Base-by-base conservation (phyloP, 768 basidiomycete genomes). In the Tricholoma bakamatsutake region DNA sequence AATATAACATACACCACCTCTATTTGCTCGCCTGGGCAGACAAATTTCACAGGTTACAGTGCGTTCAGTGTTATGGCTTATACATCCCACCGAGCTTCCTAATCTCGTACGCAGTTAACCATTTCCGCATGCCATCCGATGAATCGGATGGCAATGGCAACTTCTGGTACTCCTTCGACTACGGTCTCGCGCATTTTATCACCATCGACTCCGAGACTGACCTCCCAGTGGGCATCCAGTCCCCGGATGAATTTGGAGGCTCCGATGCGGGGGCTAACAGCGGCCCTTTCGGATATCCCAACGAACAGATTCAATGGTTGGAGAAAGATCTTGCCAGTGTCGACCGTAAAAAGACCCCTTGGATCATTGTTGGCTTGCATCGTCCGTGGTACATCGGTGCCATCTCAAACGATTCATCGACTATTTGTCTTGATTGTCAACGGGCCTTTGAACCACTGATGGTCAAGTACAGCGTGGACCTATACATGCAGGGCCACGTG, bases 121-220 rank as follows among this genome's bases (percentile, higher is more conserved):
- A 35, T 13, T 35, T 61, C 56, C 58, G 58, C 27, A 64, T 64
- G 62, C 62, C 62, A 3, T 57, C 58, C 28, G 21, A 43, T 0
- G 56, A 62, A 37, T 64, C 62, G 2, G 54, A 46, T 9, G 62
- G 62, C 11, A 54, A 57, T 9, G 61, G 59, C 24, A 64, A 61
- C 37, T 64, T 64, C 57, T 64, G 62, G 62, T 64, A 60, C 47
- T 60, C 63, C 1, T 62, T 62, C 54, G 61, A 64, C 50, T 56
- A 64, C 21, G 61, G 63, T 8, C 60, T 64, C 59, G 59, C 58
- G 9, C 63, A 62, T 48, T 64, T 51, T 31, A 51, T 64, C 50
- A 61, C 62, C 31, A 34, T 64, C 24, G 59, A 62, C 50, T 60
- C 63, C 5, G 63, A 64, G 50, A 64, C 63, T 8, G 63, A 64